These are phyloP conservation scores for Allium cepa DNA, from an alignment of 106 monocot genomes.

Conservation along the genomic window DNA sequence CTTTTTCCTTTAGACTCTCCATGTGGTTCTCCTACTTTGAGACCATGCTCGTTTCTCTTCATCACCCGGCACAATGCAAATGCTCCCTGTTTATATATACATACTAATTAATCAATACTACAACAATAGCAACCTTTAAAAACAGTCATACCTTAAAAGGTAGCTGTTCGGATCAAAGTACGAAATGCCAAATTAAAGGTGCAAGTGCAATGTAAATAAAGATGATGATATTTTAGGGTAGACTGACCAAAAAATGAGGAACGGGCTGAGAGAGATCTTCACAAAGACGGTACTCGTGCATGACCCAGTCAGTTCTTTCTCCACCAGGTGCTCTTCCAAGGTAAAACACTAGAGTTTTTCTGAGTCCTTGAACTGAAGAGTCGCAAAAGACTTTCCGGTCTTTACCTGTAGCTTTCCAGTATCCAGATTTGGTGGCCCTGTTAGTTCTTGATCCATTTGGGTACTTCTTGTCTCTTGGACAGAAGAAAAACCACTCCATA, in stretches of 20 bases:
- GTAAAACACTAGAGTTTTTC: slow-evolving; percentile 93
- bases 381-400: slow-evolving; percentile 69
- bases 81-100: slow-evolving; percentile 31
- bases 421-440: slow-evolving; percentile 64
- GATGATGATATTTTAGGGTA: not conserved
- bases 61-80: slow-evolving; percentile 60
- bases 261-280: slow-evolving; percentile 50
- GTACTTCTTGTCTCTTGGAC: slow-evolving; percentile 76
- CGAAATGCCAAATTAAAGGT: not conserved
- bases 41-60: slow-evolving; percentile 40
- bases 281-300: slow-evolving; percentile 88
- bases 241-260: slow-evolving; percentile 54
- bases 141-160: not conserved
- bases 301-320: slow-evolving; percentile 83
- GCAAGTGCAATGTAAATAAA: not conserved
- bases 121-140: not conserved
- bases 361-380: slow-evolving; percentile 32
- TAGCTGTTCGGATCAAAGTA: not conserved
- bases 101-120: not conserved
- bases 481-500: slow-evolving; percentile 95
- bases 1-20: slow-evolving; percentile 24
- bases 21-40: slow-evolving; percentile 17
- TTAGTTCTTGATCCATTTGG: slow-evolving; percentile 89
- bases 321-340: slow-evolving; percentile 80
- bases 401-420: slow-evolving; percentile 92